A percentile compares a stretch with the other conserved stretches of the same genome.
phyloP scores from a whole-genome alignment of 2,329 filamentous ascomycete genomes.

The Phyllosticta ampelicida region DNA sequence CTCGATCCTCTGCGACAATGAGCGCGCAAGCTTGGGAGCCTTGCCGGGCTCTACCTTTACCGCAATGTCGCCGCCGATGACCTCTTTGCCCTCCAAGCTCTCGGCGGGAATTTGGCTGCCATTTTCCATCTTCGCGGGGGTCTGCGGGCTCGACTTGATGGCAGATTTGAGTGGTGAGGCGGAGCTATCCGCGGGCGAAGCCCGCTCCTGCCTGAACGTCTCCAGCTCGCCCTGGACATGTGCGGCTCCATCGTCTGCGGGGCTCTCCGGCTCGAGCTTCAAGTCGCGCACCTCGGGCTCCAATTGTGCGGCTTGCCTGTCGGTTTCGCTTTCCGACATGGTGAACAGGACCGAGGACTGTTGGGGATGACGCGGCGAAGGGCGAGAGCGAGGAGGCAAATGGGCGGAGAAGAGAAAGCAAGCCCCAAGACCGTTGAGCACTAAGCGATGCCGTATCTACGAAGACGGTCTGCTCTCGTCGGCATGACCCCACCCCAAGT shows the following conservation, averaged over 20 bases:
- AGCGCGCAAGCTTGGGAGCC: conserved; percentile 61
- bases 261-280: conserved; percentile 33
- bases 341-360: conserved; percentile 10
- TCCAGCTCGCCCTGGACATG: conserved; percentile 19
- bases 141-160: conserved; percentile 1
- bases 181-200: conserved; percentile 16
- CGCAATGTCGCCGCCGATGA: conserved; percentile 49
- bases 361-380: not conserved
- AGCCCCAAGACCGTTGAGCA: conserved; percentile 11
- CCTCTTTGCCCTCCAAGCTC: conserved; percentile 39
- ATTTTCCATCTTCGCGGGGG: conserved; percentile 17
- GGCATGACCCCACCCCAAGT: conserved; percentile 6
- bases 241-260: conserved; percentile 15
- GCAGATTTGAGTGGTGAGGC: conserved; percentile 12
- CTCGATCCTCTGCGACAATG: conserved; percentile 58
- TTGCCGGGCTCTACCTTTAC: conserved; percentile 55
- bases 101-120: conserved; percentile 26
- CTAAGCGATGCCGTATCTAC: conserved; percentile 20
- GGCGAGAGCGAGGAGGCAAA: conserved; percentile 13
- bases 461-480: not conserved
- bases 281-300: conserved; percentile 36
- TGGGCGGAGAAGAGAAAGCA: conserved; percentile 14
- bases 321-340: conserved; percentile 30
- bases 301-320: conserved; percentile 26
- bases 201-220: conserved; percentile 15